Conservation (phyloP, 306 rosid species). For the Inga oerstediana region DNA sequence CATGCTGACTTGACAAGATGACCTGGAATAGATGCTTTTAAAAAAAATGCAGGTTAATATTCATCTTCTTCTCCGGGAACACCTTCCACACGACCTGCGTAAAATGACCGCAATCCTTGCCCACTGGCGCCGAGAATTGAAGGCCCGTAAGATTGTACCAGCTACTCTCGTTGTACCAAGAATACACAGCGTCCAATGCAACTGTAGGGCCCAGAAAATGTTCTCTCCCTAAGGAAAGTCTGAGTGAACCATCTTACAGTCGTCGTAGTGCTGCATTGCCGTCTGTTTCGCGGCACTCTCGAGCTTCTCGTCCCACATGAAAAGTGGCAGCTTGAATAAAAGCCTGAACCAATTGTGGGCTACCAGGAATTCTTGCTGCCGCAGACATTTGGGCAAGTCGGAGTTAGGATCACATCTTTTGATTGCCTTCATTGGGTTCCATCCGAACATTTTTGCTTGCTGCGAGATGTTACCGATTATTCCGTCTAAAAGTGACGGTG, state of each 20-base stretch:
- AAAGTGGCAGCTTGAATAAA: background rate
- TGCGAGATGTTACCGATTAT: background rate
- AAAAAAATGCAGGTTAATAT: too few relatives aligned
- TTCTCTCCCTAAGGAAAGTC: conserved; percentile 55
- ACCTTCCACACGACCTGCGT: too few relatives aligned
- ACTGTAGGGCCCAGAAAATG: conserved; percentile 51
- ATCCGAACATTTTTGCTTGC: conserved; percentile 26
- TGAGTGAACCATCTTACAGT: conserved; percentile 56
- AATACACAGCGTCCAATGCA: conserved; percentile 49
- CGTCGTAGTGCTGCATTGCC: conserved; percentile 26
- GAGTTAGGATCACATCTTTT: background rate
- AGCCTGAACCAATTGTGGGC: conserved; percentile 61
- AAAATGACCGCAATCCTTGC: background rate
- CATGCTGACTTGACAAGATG: too few relatives aligned
- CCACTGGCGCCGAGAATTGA: background rate
- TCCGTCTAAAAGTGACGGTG: background rate
- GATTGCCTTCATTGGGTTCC: background rate
- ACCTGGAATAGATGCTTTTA: too few relatives aligned
- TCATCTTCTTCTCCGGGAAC: too few relatives aligned
- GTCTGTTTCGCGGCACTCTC: conserved; percentile 45
- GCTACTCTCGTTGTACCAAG: conserved; percentile 43
- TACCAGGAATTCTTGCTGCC: conserved; percentile 41
- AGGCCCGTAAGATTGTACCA: conserved; percentile 26
- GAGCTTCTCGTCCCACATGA: conserved; percentile 46
- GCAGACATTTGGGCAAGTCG: background rate